Evolutionary conservation across 805 yeast species (phyloP).

Genomic region (Kazachstania bromeliacearum): DNA sequence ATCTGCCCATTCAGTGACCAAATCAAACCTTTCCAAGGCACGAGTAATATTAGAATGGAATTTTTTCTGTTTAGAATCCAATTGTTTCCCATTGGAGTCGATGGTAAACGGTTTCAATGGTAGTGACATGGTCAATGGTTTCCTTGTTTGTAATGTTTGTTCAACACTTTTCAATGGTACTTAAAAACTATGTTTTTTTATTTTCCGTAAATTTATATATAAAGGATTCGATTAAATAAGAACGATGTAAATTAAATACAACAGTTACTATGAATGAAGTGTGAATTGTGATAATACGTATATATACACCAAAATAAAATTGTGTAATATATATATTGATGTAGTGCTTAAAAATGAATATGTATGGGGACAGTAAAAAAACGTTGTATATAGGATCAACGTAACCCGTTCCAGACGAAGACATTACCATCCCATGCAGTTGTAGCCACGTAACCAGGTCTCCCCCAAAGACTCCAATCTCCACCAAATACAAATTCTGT

Average conservation of each 20-base stretch:
- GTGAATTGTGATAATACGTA: too few species aligned
- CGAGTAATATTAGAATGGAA: constrained; percentile 59
- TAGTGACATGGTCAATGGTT: constrained; percentile 22
- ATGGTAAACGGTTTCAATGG: constrained; percentile 26
- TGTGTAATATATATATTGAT: not conserved
- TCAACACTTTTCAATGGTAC: too few species aligned
- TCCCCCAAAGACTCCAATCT: constrained; percentile 96
- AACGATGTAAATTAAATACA: not conserved
- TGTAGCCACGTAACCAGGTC: constrained; percentile 90
- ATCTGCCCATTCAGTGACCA: constrained; percentile 96
- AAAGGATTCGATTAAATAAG: not conserved
- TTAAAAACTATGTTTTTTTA: too few species aligned
- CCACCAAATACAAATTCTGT: constrained; percentile 86
- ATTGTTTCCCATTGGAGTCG: constrained; percentile 22
- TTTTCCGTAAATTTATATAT: too few species aligned
- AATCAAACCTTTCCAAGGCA: constrained; percentile 65
- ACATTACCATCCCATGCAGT: constrained; percentile 97
- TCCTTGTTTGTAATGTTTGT: too few species aligned
- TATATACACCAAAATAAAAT: too few species aligned
- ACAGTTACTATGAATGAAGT: too few species aligned
- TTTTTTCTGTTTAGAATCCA: constrained; percentile 59
- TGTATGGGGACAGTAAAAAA: not conserved
- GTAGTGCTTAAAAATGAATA: not conserved
- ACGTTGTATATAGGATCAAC: too few species aligned
- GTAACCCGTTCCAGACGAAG: constrained; percentile 67